Evolutionary conservation across 345 rosid genomes (phyloP), one percentile per base, ranked within the genome.

Genomic region (Mallotus nudiflorus): DNA sequence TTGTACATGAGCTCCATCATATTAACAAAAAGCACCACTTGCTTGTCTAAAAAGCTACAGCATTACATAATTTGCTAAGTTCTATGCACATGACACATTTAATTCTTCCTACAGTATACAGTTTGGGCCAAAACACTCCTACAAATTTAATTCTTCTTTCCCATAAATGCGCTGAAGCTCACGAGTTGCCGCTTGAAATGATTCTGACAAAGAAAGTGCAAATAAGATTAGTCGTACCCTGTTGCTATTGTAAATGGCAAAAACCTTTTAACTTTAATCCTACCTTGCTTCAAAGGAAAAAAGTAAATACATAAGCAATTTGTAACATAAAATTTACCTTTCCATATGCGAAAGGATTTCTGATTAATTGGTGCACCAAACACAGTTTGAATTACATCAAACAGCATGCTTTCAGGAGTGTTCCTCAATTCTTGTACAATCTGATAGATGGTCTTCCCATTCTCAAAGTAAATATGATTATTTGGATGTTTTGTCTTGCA

Each of bases 401-500:
- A 91, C 65, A 93, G 62, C 84, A 84, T 68, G 74, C 80, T 85
- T 73, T 85, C 89, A 19, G 94, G 92, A 45, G 94, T 89, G 80
- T 86, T 87, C 80, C 90, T 85, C 64, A 91, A 78, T 80, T 91
- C 98, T 68, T 91, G 98, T 64, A 93, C 98, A 73, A 93, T 88
- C 82, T 89, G 96, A 85, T 91, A 91, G 27, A 93, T 89, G 0
- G 98, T 91, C 89, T 91, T 93, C 67, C 98, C 97, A 73, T 91
- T 93, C 62, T 93, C 97, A 60, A 91, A 93, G 85, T 82, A 91
- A 24, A 93, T 91, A 77, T 88, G 98, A 80, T 88, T 93, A 83
- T 93, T 93, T 0, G 98, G 98, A 83, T 93, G 98, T 75, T 93
- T 91, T 53, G 98, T 89, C 76, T 93, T 93, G 84, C 88, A 87